Percentiles rank a stretch among this genome's conserved stretches.
phyloP scores from a whole-genome alignment of 2,329 filamentous ascomycete genomes.

The Aspergillus fumigatiaffinis region DNA sequence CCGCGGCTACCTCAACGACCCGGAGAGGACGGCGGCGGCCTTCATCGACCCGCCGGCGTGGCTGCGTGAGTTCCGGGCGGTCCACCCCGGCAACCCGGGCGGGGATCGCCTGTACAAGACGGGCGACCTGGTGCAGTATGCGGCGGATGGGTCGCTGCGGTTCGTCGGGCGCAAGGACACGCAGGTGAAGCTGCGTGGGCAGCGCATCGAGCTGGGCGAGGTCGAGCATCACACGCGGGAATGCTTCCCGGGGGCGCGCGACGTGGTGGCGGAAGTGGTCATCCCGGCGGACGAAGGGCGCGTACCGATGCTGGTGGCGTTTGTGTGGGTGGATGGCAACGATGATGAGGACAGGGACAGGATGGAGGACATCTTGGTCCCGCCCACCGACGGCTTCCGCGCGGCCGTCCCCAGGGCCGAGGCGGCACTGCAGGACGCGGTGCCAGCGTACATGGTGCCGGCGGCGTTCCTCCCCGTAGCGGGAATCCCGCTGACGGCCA shows the following conservation, averaged over 20 bases:
- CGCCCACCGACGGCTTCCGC: slow-evolving; percentile 8
- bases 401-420: slow-evolving; percentile 2
- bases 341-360: no score
- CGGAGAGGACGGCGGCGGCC: slow-evolving; percentile 17
- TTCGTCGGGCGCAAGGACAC: neutral
- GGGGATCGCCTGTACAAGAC: slow-evolving; percentile 25
- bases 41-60: slow-evolving; percentile 26
- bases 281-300: slow-evolving; percentile 3
- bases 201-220: slow-evolving; percentile 53
- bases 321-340: slow-evolving; percentile 4
- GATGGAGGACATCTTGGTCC: neutral
- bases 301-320: slow-evolving; percentile 10
- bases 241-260: slow-evolving; percentile 28
- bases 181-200: slow-evolving; percentile 45
- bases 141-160: slow-evolving; percentile 14
- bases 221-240: slow-evolving; percentile 35
- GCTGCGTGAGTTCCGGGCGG: slow-evolving; percentile 8
- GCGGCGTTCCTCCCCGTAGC: slow-evolving; percentile 36
- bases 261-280: slow-evolving; percentile 42
- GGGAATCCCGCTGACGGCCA: slow-evolving; percentile 34
- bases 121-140: slow-evolving; percentile 25
- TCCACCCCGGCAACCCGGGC: neutral
- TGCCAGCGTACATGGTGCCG: slow-evolving; percentile 34
- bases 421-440: slow-evolving; percentile 3
- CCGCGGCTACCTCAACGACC: slow-evolving; percentile 37